phyloP scores from a whole-genome alignment of 2,329 filamentous ascomycete species.

The Fusarium acutatum region DNA sequence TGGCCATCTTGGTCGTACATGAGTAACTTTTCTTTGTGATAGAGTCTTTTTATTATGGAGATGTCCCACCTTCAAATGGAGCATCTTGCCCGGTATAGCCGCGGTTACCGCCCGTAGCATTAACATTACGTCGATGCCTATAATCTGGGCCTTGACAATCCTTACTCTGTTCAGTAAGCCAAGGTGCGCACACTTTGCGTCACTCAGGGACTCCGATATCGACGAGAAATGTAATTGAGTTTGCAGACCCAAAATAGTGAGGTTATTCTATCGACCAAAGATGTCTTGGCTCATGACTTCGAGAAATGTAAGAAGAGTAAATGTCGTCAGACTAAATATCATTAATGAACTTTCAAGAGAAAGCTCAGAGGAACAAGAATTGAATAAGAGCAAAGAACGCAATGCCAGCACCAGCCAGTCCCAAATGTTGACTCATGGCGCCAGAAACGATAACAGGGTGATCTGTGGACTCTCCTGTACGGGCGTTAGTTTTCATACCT shows the following conservation, averaged over 20 bases:
- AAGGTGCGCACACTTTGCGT: not conserved
- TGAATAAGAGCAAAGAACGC: not conserved
- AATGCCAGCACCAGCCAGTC: not conserved
- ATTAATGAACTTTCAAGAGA: not conserved
- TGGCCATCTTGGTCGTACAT: not conserved
- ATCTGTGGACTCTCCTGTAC: not conserved
- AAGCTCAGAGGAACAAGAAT: not conserved
- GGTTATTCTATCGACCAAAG: not conserved
- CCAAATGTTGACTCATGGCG: not conserved
- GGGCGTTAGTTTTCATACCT: not conserved
- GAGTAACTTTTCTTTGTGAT: not conserved
- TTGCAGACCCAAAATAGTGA: not conserved
- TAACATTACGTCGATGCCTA: not conserved
- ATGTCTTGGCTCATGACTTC: not conserved
- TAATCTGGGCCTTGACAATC: not conserved
- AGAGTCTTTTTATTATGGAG: not conserved
- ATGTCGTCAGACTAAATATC: not conserved
- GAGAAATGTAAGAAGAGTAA: not conserved
- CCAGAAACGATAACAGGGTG: constrained; percentile 9
- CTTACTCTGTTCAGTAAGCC: not conserved
- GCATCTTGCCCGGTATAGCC: not conserved
- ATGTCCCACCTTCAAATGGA: constrained; percentile 11
- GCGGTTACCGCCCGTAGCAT: not conserved
- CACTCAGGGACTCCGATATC: not conserved
- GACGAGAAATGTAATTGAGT: not conserved